phyloP scores from a whole-genome alignment of 768 basidiomycete species.

The Mycena filopes region DNA sequence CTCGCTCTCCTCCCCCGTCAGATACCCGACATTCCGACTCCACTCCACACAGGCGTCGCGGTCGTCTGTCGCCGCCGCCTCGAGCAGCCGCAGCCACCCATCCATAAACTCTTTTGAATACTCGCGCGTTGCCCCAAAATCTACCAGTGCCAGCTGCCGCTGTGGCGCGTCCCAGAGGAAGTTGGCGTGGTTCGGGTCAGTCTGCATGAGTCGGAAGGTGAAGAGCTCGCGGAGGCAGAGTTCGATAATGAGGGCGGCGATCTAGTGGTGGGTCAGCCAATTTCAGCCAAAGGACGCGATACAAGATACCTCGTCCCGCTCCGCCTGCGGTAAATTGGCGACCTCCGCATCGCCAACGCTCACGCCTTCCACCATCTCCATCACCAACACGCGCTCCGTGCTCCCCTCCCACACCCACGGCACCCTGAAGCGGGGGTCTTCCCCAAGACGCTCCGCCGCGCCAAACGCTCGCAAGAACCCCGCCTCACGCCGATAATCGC shows the following conservation, averaged over 20 bases:
- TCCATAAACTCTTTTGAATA: constrained; percentile 91
- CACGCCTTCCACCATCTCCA: constrained; percentile 84
- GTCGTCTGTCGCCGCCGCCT: constrained; percentile 79
- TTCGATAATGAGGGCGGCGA: constrained; percentile 82
- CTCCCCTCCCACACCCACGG: constrained; percentile 89
- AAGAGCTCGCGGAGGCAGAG: constrained; percentile 93
- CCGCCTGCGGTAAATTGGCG: constrained; percentile 65
- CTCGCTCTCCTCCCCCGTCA: constrained; percentile 89
- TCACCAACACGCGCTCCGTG: constrained; percentile 86
- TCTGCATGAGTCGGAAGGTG: constrained; percentile 94
- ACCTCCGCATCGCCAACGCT: constrained; percentile 78
- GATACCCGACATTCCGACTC: constrained; percentile 87
- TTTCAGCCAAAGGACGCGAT: neutral
- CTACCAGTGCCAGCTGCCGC: constrained; percentile 85
- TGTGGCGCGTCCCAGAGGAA: constrained; percentile 86
- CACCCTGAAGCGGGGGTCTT: constrained; percentile 77
- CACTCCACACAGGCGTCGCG: constrained; percentile 71
- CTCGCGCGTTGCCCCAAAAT: constrained; percentile 94
- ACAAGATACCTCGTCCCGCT: constrained; percentile 75
- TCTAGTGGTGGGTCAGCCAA: constrained; percentile 62
- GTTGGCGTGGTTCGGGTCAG: constrained; percentile 98
- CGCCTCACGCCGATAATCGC: constrained; percentile 89
- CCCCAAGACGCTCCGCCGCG: constrained; percentile 58
- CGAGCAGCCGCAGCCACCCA: constrained; percentile 86
- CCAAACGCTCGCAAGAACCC: constrained; percentile 72